Conservation (phyloP, 2,329 filamentous ascomycete genomes). For the Neocucurbitaria cava region DNA sequence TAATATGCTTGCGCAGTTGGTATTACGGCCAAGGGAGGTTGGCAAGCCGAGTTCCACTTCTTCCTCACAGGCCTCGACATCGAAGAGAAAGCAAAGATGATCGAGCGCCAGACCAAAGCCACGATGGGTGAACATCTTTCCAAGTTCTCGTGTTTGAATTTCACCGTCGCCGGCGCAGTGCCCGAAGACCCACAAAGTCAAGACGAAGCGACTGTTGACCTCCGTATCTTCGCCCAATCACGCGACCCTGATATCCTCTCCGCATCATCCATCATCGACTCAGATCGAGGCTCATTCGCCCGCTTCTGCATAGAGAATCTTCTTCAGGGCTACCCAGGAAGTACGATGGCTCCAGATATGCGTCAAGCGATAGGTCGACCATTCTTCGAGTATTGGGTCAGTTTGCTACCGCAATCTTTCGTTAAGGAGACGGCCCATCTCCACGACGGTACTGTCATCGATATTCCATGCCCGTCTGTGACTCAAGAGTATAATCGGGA, state of each 20-base stretch:
- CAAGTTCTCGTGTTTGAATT: constrained; percentile 46
- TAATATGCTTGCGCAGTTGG: constrained; percentile 31
- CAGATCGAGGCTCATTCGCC: constrained; percentile 27
- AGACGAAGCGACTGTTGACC: constrained; percentile 33
- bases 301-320: constrained; percentile 28
- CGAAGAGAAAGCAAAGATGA: constrained; percentile 52
- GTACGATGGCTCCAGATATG: constrained; percentile 30
- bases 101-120: constrained; percentile 44
- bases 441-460: constrained; percentile 17
- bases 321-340: constrained; percentile 28
- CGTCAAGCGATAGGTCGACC: constrained; percentile 27
- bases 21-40: constrained; percentile 54
- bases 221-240: constrained; percentile 34
- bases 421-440: constrained; percentile 24
- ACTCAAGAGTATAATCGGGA: constrained; percentile 21
- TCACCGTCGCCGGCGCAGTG: constrained; percentile 44
- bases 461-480: constrained; percentile 17
- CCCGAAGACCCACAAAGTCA: constrained; percentile 28
- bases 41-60: constrained; percentile 55
- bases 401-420: constrained; percentile 21
- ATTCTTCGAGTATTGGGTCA: constrained; percentile 33
- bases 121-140: constrained; percentile 47
- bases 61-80: constrained; percentile 55
- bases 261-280: constrained; percentile 22
- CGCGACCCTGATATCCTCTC: constrained; percentile 22